phyloP scores from a whole-genome alignment of 2,329 filamentous ascomycete species.

The Cytospora mali region DNA sequence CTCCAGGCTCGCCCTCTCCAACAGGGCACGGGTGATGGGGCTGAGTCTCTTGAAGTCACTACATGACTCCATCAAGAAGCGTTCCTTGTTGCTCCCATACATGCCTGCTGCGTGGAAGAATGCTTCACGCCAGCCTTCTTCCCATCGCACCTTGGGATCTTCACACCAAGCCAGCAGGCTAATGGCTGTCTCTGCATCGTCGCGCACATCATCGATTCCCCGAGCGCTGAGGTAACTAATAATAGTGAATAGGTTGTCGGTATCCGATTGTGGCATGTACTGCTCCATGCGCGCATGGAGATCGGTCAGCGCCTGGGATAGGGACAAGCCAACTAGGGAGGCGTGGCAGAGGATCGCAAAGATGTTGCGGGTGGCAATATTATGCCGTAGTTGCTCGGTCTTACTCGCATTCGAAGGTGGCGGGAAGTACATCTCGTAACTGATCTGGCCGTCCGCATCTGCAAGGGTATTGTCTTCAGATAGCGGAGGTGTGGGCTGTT shows the following conservation, averaged over 20 bases:
- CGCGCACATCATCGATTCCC: constrained; percentile 66
- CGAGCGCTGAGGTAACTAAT: constrained; percentile 62
- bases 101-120: constrained; percentile 70
- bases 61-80: constrained; percentile 46
- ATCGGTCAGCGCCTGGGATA: constrained; percentile 65
- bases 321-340: constrained; percentile 65
- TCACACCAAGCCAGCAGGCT: constrained; percentile 69
- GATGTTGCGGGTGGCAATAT: constrained; percentile 69
- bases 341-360: constrained; percentile 67
- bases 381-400: constrained; percentile 56
- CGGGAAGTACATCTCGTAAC: constrained; percentile 66
- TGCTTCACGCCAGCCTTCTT: constrained; percentile 67
- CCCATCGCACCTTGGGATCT: constrained; percentile 61
- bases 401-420: constrained; percentile 53
- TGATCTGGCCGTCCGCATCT: constrained; percentile 56
- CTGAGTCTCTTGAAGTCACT: constrained; percentile 62
- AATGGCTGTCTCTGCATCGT: constrained; percentile 61
- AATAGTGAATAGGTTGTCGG: constrained; percentile 61
- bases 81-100: constrained; percentile 44
- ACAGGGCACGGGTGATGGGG: constrained; percentile 62
- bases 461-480: constrained; percentile 48
- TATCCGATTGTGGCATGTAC: constrained; percentile 56
- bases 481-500: constrained; percentile 47
- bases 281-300: constrained; percentile 62
- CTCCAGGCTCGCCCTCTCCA: constrained; percentile 64